Evolutionary conservation across 306 rosid species (phyloP).

Genomic region (Acmispon strigosus): DNA sequence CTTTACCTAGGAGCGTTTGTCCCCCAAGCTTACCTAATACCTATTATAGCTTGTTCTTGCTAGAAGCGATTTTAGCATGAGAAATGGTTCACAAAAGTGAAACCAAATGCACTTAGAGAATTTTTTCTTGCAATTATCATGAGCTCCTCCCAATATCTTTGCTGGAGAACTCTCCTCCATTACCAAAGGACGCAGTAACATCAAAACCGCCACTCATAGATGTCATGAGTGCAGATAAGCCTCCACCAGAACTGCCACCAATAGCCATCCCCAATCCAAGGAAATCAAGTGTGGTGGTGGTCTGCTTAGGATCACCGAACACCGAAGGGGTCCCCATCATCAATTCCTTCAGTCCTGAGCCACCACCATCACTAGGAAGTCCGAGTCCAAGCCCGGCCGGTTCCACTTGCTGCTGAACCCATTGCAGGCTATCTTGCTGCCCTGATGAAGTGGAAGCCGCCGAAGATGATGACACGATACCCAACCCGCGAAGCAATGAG

Average conservation of each 20-base stretch:
- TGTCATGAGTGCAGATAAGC: conserved; percentile 72
- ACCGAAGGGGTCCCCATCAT: conserved; percentile 70
- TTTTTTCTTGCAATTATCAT: not conserved
- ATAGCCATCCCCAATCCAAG: conserved; percentile 93
- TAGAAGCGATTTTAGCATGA: no score
- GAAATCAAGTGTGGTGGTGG: conserved; percentile 89
- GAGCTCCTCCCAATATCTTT: conserved; percentile 62
- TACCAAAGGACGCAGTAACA: conserved; percentile 52
- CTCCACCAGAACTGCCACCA: conserved; percentile 49
- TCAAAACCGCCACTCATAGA: conserved; percentile 69
- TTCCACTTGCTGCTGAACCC: conserved; percentile 49
- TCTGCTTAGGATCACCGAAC: conserved; percentile 73
- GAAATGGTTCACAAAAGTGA: no score
- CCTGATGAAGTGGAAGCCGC: conserved; percentile 35
- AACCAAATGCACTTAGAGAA: no score
- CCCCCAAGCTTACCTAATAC: no score
- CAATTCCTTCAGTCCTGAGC: conserved; percentile 70
- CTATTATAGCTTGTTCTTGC: no score
- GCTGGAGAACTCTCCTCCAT: conserved; percentile 54
- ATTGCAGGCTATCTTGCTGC: conserved; percentile 48
- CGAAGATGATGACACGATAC: conserved; percentile 52
- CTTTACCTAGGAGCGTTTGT: no score
- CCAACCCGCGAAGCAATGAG: conserved; percentile 72
- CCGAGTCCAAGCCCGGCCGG: conserved; percentile 69
- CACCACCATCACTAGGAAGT: conserved; percentile 57